These are phyloP conservation scores for Penicillium egyptiacum DNA, from an alignment of 495 filamentous ascomycete genomes.

Conservation along the genomic window DNA sequence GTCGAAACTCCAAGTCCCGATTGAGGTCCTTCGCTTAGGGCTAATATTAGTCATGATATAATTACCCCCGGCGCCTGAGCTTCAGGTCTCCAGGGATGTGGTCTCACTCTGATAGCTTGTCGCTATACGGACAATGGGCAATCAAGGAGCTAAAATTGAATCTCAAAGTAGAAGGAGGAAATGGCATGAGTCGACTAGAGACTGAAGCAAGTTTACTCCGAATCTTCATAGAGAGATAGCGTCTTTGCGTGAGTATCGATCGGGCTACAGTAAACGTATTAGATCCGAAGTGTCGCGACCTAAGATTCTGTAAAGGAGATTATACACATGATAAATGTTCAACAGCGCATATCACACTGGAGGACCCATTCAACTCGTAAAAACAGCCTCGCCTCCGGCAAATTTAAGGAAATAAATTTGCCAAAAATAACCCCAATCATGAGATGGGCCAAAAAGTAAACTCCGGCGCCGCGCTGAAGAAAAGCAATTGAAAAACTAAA, in stretches of 20 bases:
- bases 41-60: constrained; percentile 6
- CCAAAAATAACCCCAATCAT: constrained; percentile 1
- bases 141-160: background rate
- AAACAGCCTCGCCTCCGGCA: background rate
- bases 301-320: background rate
- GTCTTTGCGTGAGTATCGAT: constrained; percentile 21
- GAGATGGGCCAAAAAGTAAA: constrained; percentile 15
- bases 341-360: background rate
- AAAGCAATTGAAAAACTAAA: background rate
- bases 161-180: background rate
- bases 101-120: constrained; percentile 1
- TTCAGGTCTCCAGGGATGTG: constrained; percentile 17
- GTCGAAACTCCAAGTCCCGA: background rate
- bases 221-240: constrained; percentile 51
- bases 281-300: background rate
- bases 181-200: constrained; percentile 26
- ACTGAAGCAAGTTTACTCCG: constrained; percentile 30
- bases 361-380: background rate
- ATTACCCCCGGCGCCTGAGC: background rate
- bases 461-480: constrained; percentile 18
- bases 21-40: constrained; percentile 1
- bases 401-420: background rate
- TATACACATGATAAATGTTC: background rate
- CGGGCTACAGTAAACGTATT: constrained; percentile 27
- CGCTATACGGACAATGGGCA: background rate